phyloP scores from a whole-genome alignment of 768 basidiomycete genomes.

The Infundibulicybe gibba region DNA sequence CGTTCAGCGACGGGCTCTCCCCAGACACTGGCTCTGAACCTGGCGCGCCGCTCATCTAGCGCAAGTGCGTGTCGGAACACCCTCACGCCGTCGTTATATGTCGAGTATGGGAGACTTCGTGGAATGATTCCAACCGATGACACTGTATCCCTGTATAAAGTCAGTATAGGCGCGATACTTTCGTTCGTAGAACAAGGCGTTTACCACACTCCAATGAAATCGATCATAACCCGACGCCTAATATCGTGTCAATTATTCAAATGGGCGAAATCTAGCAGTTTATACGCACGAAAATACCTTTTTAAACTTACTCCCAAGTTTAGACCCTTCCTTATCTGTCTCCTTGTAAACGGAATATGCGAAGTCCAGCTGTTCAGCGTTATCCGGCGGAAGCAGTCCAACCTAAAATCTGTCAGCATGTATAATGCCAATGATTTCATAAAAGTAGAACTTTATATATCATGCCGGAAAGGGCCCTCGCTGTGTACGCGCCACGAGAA shows the following conservation, averaged over 20 bases:
- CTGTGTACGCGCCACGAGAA: slow-evolving; percentile 33
- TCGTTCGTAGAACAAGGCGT: background rate
- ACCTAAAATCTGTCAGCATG: slow-evolving; percentile 10
- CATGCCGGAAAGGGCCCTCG: slow-evolving; percentile 29
- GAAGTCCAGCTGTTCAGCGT: slow-evolving; percentile 23
- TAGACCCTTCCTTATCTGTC: background rate
- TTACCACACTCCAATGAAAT: slow-evolving; percentile 10
- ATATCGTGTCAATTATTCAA: too few relatives aligned
- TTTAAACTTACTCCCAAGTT: slow-evolving; percentile 1
- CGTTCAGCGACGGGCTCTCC: background rate
- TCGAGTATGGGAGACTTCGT: slow-evolving; percentile 4
- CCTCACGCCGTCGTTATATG: background rate
- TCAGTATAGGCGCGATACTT: background rate
- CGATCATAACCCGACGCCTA: background rate
- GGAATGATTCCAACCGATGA: slow-evolving; percentile 8
- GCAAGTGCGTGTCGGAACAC: slow-evolving; percentile 2
- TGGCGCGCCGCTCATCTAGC: background rate
- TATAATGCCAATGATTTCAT: too few relatives aligned
- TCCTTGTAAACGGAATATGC: slow-evolving; percentile 14
- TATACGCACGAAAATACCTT: background rate
- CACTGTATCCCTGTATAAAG: slow-evolving; percentile 6
- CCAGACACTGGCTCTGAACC: slow-evolving; percentile 1
- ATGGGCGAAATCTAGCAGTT: background rate
- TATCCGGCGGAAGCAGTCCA: slow-evolving; percentile 21
- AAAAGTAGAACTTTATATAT: slow-evolving; percentile 25